Percentiles rank a stretch among this genome's conserved stretches.
phyloP scores from a whole-genome alignment of 106 monocot genomes.

The Allium cepa region DNA sequence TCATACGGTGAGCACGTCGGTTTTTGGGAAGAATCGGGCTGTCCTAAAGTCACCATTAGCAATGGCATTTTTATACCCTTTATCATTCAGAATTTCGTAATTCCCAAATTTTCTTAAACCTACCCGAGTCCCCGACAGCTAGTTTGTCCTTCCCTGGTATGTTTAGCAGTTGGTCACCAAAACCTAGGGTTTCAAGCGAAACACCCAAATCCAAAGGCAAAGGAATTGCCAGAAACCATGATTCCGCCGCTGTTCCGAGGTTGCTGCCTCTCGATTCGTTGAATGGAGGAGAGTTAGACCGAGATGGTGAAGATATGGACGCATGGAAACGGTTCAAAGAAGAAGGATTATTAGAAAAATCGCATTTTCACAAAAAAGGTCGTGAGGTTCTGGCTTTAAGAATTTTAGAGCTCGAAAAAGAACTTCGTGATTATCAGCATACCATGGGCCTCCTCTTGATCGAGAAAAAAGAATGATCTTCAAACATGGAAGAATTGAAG shows the following conservation, averaged over 20 bases:
- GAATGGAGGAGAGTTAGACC: background rate
- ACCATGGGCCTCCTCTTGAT: constrained; percentile 92
- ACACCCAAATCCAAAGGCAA: constrained; percentile 12
- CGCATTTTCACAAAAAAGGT: constrained; percentile 51
- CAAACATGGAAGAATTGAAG: constrained; percentile 48
- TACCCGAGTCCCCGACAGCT: too few species aligned
- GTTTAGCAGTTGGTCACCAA: constrained; percentile 16
- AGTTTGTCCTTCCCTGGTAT: background rate
- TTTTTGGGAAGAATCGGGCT: too few species aligned
- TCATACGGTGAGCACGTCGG: too few species aligned
- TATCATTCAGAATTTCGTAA: too few species aligned
- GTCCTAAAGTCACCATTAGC: too few species aligned
- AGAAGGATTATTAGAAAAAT: constrained; percentile 67
- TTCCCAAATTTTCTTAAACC: too few species aligned
- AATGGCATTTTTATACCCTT: too few species aligned
- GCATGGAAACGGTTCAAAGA: constrained; percentile 51
- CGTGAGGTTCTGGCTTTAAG: constrained; percentile 32
- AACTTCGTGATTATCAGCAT: constrained; percentile 80
- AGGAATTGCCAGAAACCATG: background rate
- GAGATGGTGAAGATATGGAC: constrained; percentile 9
- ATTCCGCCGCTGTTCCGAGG: background rate
- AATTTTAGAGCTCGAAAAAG: constrained; percentile 12
- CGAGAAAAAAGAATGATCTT: constrained; percentile 81
- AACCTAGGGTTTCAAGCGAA: constrained; percentile 7
- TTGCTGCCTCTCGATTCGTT: constrained; percentile 9